Evolutionary conservation across 139 green algal genomes (phyloP), one percentile per base, ranked within the genome.

Genomic region (Tetradesmus obliquus): DNA sequence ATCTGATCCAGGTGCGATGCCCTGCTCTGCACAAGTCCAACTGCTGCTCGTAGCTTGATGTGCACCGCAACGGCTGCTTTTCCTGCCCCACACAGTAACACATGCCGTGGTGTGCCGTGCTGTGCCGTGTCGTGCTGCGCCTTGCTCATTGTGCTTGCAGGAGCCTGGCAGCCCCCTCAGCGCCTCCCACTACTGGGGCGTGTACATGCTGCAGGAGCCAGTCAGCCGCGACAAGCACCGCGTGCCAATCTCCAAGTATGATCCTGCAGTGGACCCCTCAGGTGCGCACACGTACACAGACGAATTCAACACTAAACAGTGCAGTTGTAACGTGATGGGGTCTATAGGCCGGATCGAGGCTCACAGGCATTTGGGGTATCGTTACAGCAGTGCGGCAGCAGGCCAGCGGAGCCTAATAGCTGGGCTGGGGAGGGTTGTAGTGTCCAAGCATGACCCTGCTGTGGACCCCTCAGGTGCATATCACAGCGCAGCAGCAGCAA

Each of bases 181-280:
- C 8, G 12, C 89, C 82, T 32, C 92, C 0, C 53, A 95, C 91
- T 95, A 95, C 91, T 62, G 53, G 71, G 93, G 93, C 19, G 54
- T 95, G n/a, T 95, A 93, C 89, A 45, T 93, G 5, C 84, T 88
- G 45, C 87, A 84, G n/a, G 93, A 95, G 91, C 62, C 58, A 0
- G 84, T 93, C 62, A 85, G 57, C 3, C 51, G 86, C 5, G 88
- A 53, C 5, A 88, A 89, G 17, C 3, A 90, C 55, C 82, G 93
- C 22, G 88, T 94, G 53, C 60, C 91, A 57, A 72, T 94, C 3
- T 10, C 69, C 2, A 86, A 83, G 8, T 87, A 91, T 81, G 84
- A 93, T 12, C 90, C 93, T 1, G 83, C 84, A 55, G 79, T 82
- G 51, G 92, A 93, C 54, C 53, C 90, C 5, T 91, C 83, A 22